phyloP scores from a whole-genome alignment of 352 stramenopile genomes.

The Globisporangium polare region DNA sequence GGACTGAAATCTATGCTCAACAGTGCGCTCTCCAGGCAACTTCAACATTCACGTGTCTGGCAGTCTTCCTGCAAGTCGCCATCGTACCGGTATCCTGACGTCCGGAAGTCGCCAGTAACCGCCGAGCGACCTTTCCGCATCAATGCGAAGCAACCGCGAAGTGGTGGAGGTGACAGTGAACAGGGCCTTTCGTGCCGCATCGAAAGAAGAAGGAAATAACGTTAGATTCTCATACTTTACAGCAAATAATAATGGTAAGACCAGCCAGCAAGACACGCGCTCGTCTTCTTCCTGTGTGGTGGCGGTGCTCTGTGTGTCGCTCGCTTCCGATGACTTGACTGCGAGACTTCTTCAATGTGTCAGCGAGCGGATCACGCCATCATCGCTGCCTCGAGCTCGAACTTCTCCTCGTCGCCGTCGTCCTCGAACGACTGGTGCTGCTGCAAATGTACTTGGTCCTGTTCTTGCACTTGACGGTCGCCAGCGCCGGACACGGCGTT shows the following conservation, averaged over 20 bases:
- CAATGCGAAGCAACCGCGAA: no score
- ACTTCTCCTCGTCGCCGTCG: conserved; percentile 2
- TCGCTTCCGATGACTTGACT: no score
- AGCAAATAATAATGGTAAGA: conserved; percentile 1
- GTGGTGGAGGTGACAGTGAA: no score
- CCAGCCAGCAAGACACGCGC: background rate
- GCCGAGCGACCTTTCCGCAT: background rate
- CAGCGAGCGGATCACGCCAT: background rate
- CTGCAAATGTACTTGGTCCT: background rate
- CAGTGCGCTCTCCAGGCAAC: background rate
- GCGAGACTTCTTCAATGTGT: background rate
- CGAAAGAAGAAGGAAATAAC: background rate
- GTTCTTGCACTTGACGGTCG: background rate
- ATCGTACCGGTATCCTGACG: no score
- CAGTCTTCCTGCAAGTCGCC: no score
- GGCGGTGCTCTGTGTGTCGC: no score
- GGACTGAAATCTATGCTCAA: no score
- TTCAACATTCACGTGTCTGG: background rate
- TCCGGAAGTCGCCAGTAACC: background rate
- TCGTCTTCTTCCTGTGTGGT: background rate
- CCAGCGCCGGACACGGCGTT: background rate
- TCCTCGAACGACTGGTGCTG: background rate
- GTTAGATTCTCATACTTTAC: conserved; percentile 8
- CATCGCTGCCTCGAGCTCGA: background rate
- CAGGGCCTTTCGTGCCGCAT: no score